Conservation (phyloP, 2,329 filamentous ascomycete genomes). For the Diplodia intermedia region DNA sequence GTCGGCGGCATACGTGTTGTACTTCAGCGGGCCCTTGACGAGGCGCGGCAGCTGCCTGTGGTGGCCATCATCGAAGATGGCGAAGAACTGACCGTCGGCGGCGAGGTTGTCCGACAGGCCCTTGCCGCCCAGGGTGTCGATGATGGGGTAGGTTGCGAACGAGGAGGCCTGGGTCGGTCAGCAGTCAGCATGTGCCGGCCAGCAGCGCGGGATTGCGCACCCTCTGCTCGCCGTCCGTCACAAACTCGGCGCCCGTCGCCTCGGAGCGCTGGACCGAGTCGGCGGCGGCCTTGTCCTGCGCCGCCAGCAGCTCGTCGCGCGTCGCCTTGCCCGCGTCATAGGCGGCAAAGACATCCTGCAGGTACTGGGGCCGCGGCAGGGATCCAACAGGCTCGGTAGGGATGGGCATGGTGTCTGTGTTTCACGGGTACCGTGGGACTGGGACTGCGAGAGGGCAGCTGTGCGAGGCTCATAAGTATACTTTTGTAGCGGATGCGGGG, state of each 20-base stretch:
- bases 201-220: not conserved
- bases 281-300: conserved; percentile 43
- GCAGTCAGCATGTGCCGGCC: not conserved
- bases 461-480: conserved; percentile 6
- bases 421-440: conserved; percentile 13
- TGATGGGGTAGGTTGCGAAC: conserved; percentile 45
- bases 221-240: conserved; percentile 45
- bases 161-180: conserved; percentile 35
- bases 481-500: conserved; percentile 14
- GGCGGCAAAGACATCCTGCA: conserved; percentile 41
- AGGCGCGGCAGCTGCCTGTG: conserved; percentile 42
- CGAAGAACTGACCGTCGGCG: conserved; percentile 44
- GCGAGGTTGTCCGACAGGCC: conserved; percentile 41
- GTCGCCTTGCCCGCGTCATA: conserved; percentile 40
- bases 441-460: not conserved
- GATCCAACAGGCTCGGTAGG: conserved; percentile 34
- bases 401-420: conserved; percentile 32
- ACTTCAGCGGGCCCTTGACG: conserved; percentile 40
- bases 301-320: conserved; percentile 38
- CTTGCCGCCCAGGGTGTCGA: conserved; percentile 42
- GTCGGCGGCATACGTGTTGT: conserved; percentile 45
- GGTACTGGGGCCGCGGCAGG: conserved; percentile 34
- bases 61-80: conserved; percentile 45
- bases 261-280: conserved; percentile 42
- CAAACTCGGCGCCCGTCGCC: conserved; percentile 39